phyloP scores from a whole-genome alignment of 345 rosid species.

The Fremontodendron californicum region DNA sequence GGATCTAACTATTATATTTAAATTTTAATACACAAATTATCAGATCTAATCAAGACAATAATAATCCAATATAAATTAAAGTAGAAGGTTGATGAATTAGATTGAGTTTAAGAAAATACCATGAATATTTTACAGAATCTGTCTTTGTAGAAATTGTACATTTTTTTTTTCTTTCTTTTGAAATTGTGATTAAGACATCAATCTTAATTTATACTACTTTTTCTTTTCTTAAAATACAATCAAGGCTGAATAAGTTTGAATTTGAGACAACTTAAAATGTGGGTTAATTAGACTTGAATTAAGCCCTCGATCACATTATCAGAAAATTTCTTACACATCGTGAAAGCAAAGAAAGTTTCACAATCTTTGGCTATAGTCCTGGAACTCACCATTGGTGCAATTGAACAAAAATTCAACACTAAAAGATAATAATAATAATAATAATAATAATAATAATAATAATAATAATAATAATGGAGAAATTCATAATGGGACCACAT shows the following conservation, averaged over 20 bases:
- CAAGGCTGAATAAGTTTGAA: background rate
- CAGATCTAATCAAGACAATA: background rate
- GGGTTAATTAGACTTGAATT: background rate
- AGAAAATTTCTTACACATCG: background rate
- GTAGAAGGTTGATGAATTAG: background rate
- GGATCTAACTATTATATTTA: no score
- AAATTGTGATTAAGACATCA: background rate
- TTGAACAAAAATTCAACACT: background rate
- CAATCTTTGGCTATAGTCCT: background rate
- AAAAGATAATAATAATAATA: no score
- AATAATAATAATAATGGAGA: no score
- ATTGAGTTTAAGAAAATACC: background rate
- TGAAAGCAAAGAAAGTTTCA: background rate
- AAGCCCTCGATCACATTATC: background rate
- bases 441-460: no score
- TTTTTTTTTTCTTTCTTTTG: background rate
- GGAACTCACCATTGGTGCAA: background rate
- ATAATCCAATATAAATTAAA: background rate
- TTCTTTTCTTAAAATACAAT: background rate
- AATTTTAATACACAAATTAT: no score
- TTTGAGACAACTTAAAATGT: background rate
- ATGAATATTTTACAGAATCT: background rate
- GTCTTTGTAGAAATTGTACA: background rate
- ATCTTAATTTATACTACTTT: background rate
- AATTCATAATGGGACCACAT: constrained; percentile 1